Evolutionary conservation across 2,329 filamentous ascomycete genomes (phyloP).

Genomic region (Ophiocordyceps robertsii): DNA sequence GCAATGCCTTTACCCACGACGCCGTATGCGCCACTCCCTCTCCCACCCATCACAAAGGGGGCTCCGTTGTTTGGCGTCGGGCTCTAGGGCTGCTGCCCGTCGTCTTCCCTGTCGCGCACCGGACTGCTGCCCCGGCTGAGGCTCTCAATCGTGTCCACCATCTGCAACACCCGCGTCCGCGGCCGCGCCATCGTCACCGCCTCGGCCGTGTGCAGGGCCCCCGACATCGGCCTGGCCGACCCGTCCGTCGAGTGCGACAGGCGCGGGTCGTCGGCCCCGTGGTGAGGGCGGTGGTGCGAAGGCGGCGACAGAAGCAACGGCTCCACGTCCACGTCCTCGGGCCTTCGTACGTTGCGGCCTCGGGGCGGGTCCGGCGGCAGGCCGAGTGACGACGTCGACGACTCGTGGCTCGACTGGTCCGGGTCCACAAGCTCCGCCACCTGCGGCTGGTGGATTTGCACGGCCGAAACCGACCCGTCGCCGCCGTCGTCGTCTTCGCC

Average conservation of each 20-base stretch:
- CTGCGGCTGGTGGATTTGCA: constrained; percentile 11
- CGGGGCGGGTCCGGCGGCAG: neutral
- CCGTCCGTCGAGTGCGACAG: constrained; percentile 15
- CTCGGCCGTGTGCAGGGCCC: constrained; percentile 30
- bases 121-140: constrained; percentile 29
- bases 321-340: neutral
- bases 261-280: constrained; percentile 5
- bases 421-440: constrained; percentile 28
- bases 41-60: too few relatives aligned
- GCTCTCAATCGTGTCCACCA: constrained; percentile 43
- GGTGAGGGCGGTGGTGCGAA: too few relatives aligned
- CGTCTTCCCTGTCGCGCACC: neutral
- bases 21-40: too few relatives aligned
- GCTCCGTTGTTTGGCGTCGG: too few relatives aligned
- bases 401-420: neutral
- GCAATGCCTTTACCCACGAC: too few relatives aligned
- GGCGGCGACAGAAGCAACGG: neutral
- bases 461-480: too few relatives aligned
- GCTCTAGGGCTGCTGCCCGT: neutral
- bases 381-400: neutral
- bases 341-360: neutral
- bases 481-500: constrained; percentile 16
- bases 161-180: constrained; percentile 33
- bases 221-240: constrained; percentile 16
- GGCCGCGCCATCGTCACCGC: constrained; percentile 29